Base-by-base conservation (phyloP, 2,329 filamentous ascomycete species). In the Arachnomyces sp. region DNA sequence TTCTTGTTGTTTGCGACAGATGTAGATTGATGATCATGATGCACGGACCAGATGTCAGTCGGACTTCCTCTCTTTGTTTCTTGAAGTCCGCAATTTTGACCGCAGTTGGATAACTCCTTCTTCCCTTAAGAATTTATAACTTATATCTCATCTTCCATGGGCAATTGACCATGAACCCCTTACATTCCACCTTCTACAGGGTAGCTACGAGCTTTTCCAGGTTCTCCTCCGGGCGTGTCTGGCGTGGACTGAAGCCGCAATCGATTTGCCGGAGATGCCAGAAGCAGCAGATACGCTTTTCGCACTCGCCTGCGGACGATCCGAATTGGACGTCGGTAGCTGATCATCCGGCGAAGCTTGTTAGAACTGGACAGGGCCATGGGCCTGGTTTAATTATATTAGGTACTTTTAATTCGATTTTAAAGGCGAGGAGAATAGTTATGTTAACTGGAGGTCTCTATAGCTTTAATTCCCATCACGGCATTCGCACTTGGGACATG, bases 401-500 rank as follows among this genome's bases (percentile, higher is more conserved):
- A 8, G 79, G 81, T 84, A 63, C 5, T n/a, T 29, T 57, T 44
- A 28, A 8, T 33, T 17, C 25, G 21, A 35, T 33, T n/a, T 3
- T 30, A 32, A 33, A 32, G 31, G 12, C 16, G 25, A 15, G 15
- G 30, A 18, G 6, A 37, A 32, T 18, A 21, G 3, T 28, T 32
- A 25, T 21, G 9, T 7, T 33, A 30, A 7, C 37, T 14, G 21
- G 36, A 12, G 13, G 3, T 14, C 36, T 31, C 12, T 38, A 31
- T 39, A 66, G 86, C 86, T 31, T 67, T 94, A 38, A 96, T 98
- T 54, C 92, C 92, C 36, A 66, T 95, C 44, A 95, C 89, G 1
- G 87, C 92, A 8, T 95, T 98, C 63, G 71, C 73, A 40, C 80
- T 98, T 12, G 92, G 92, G 21, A 86, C 86, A 48, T 98, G 92